Evolutionary conservation across 768 basidiomycete genomes (phyloP), one percentile per base, ranked within the genome.

Genomic region (Xerocomus brunneocitrinus): DNA sequence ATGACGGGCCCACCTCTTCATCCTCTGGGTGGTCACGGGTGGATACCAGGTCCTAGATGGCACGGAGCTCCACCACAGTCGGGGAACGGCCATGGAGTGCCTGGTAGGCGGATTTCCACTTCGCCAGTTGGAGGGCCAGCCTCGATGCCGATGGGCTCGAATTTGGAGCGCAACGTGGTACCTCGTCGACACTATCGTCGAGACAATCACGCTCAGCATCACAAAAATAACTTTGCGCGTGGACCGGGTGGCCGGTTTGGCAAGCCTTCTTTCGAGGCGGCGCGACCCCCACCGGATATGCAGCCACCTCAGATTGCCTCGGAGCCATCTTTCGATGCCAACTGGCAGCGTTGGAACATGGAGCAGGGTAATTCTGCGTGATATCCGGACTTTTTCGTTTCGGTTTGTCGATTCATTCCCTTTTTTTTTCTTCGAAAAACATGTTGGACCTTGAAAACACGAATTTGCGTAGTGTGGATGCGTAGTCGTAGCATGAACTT

Each of bases 141-240:
- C 16, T 40, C 58, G 5, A 50, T 47, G 28, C 50, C 54, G 13
- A 46, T 56, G 55, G 39, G 54, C 28, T 45, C 67, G 19, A 52
- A 16, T 28, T 59, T 52, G 14, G 67, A 70, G 47, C 69, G 63
- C 41, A 54, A 60, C 22, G 19, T 39, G 8, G 47, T 58, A 8
- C 69, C 67, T 43, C 68, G 67, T 28, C 65, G 67, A 31, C 69
- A 71, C 27, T 65, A 61, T 50, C 67, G 69, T 24, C 68, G 69
- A 47, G 67, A 67, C 27, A 58, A 60, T n/a, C 57, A 69, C 30
- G n/a, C 35, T 16, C 60, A 71, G 14, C 55, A 67, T 38, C 60
- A 68, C 49, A 68, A 64, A 54, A 63, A 58, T 24, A 67, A 49
- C 40, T 53, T 58, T 40, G 13, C 34, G 40, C 67, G 69, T 28